Evolutionary conservation across 192 early-diverging fungal genomes (phyloP), one percentile per base, ranked within the genome.

Genomic region (Radiomyces spectabilis): DNA sequence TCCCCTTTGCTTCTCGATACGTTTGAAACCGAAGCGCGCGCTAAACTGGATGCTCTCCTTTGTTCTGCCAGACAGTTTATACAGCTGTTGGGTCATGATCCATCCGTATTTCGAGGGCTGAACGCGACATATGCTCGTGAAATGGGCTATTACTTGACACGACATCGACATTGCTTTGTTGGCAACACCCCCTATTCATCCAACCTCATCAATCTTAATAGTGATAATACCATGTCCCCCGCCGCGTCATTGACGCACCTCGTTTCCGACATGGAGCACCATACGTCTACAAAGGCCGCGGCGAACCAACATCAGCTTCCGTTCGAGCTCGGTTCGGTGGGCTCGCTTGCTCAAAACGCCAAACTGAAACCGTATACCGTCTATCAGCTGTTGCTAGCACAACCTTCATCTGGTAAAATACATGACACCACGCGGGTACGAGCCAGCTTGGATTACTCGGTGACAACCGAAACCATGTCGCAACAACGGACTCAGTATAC

Each of bases 361-460:
- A 51, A 46, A 44, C 29, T 61, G 24, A 61, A 61, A 34, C 59
- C 59, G 2, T 61, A 61, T 46, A 41, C 40, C 15, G 24, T 61
- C 16, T 37, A 52, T 26, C 59, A 61, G 32, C 33, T 61, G 5
- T 21, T 53, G 18, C n/a, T n/a, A n/a, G n/a, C n/a, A n/a, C n/a
- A n/a, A n/a, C n/a, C n/a, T n/a, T n/a, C n/a, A n/a, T n/a, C n/a
- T n/a, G n/a, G n/a, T n/a, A n/a, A n/a, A n/a, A n/a, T n/a, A n/a
- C n/a, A n/a, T n/a, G n/a, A n/a, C n/a, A n/a, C n/a, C n/a, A n/a
- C n/a, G n/a, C n/a, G n/a, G n/a, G n/a, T n/a, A n/a, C n/a, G n/a
- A n/a, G n/a, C n/a, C n/a, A n/a, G n/a, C n/a, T n/a, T n/a, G n/a
- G n/a, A n/a, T n/a, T n/a, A n/a, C n/a, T n/a, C n/a, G n/a, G n/a